Evolutionary conservation across 331 rosid species (phyloP), one percentile per base, ranked within the genome.

Genomic region (Cucumis variabilis): DNA sequence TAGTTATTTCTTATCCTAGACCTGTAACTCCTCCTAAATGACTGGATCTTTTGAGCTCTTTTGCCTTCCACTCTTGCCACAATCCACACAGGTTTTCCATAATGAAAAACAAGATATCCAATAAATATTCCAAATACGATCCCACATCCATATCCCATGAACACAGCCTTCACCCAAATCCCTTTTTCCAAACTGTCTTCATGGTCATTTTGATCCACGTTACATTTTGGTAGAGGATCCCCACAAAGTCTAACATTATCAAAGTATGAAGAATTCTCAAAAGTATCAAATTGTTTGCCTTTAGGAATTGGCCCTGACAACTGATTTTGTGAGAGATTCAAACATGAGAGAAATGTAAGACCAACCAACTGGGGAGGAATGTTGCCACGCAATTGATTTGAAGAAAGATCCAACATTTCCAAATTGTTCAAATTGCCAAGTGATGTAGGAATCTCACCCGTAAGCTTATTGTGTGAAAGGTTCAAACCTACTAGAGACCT

Each of bases 201-300:
- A 2, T 89, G 14, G 80, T 48, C 44, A 62, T 55, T 84, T 65
- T 28, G 60, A 37, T 37, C 44, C 44, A 87, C 7, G n/a, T n/a
- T n/a, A 83, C 98, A 95, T 0, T 88, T 82, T 1, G 82, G 89
- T 85, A 95, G 86, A 11, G 98, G 98, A 37, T 92, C 51, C 37
- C 98, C 98, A 72, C 98, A 95, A 63, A 95, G 98, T 66, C 91
- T 91, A 3, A 94, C 89, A 88, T 95, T 95, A 88, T 92, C 94
- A 55, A 85, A 91, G 44, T 94, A 95, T 58, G 98, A 90, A 33
- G 96, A 88, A 1, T 92, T 81, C 0, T 93, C 93, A 86, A 95
- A 95, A 82, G 98, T 94, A 44, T 93, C 91, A 72, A 95, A 90
- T 92, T 95, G 98, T 55, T 96, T 96, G 6, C 96, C 98, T 3